Percentiles rank a stretch among this genome's conserved stretches.
phyloP scores from a whole-genome alignment of 2,329 filamentous ascomycete genomes.

The Ophiocordyceps sinensis region DNA sequence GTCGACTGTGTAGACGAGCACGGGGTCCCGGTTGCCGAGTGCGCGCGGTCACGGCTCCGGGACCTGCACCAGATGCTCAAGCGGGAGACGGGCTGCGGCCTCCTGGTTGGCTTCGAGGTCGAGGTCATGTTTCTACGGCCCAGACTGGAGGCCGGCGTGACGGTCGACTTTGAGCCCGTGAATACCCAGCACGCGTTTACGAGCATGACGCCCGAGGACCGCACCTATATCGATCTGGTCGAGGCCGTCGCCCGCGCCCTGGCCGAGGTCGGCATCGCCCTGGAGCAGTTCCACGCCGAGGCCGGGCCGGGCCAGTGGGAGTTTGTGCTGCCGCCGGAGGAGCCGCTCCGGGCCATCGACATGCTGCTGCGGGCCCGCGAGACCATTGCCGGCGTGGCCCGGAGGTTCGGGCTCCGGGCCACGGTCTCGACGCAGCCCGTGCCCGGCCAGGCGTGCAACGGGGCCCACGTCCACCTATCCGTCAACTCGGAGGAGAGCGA shows the following conservation, averaged over 20 bases:
- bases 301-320: constrained; percentile 64
- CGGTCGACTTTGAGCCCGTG: no score
- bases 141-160: no score
- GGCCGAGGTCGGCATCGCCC: constrained; percentile 43
- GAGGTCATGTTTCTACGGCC: background rate
- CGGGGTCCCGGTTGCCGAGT: background rate
- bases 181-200: no score
- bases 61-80: background rate
- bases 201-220: background rate
- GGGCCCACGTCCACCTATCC: constrained; percentile 57
- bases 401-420: constrained; percentile 46
- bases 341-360: constrained; percentile 56
- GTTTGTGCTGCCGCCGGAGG: constrained; percentile 49
- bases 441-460: constrained; percentile 41
- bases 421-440: constrained; percentile 65
- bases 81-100: background rate
- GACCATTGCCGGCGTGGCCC: constrained; percentile 50
- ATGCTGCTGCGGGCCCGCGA: constrained; percentile 56
- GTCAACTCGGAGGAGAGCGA: no score
- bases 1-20: background rate
- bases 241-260: constrained; percentile 41
- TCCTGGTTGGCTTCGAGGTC: background rate
- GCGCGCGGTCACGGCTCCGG: background rate
- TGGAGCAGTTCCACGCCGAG: constrained; percentile 65
- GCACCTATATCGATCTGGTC: background rate